Base-by-base conservation (phyloP, 108 stramenopile species). In the Aureococcus anophagefferens region DNA sequence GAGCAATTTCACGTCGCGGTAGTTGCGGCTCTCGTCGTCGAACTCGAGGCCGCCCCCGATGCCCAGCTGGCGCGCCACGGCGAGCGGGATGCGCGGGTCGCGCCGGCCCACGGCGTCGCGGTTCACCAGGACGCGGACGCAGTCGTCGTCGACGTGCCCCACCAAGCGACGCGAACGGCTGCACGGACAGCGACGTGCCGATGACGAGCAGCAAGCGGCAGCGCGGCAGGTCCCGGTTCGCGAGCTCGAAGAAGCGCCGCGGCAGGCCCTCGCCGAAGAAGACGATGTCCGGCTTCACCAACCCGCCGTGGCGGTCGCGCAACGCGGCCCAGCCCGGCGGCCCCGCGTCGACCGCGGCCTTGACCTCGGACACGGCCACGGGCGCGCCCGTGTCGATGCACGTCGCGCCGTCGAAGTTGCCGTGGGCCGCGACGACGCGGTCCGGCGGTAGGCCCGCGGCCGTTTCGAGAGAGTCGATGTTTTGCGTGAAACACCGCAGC, bases 211-310 rank as follows among this genome's bases (percentile, higher is more conserved):
- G 40, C 45, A 93, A 72, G 74, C 92, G 89, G n/a, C 85, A 81
- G 28, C 78, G 72, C 21, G 74, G 72, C 63, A 85, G 70, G 74
- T 92, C 90, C 35, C 72, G 69, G 32, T 66, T 74, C 30, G 89
- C 70, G 67, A 83, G 46, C 14, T 63, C 51, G 65, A 83, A 78
- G 73, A 92, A 94, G 32, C 82, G 76, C 25, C 34, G n/a, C 35
- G 95, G 93, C 35, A 94, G 74, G n/a, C 59, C 73, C 75, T 97
- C 96, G 0, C 96, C 96, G 81, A 97, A 97, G 73, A 97, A 97
- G 18, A 93, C 91, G 77, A 97, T 94, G 75, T 95, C 92, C 25
- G 96, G 96, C 77, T 97, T 97, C 7, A 94, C 91, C 33, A 80
- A 70, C 14, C 74, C 74, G 0, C 68, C 64, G 63, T 72, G 68